Evolutionary conservation across 176 grass and related monocot genomes (phyloP).

Genomic region (Rhynchospora pubera): DNA sequence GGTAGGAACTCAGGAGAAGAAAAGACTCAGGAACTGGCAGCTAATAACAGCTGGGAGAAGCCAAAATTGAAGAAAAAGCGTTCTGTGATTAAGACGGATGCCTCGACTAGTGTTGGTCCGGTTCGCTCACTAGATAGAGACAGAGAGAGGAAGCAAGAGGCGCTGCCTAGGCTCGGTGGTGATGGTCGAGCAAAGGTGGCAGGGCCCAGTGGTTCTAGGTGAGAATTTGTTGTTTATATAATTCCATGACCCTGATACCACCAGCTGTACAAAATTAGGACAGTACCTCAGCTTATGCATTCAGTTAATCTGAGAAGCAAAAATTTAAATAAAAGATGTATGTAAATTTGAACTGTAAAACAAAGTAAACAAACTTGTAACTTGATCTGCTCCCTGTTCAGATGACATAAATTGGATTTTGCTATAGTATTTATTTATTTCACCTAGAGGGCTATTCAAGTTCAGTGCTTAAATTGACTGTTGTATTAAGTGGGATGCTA

Average conservation of each 20-base stretch:
- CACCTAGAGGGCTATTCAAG: background rate
- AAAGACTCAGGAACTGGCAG: slow-evolving; percentile 48
- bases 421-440: background rate
- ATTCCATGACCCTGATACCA: slow-evolving; percentile 9
- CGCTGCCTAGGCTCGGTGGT: slow-evolving; percentile 50
- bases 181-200: slow-evolving; percentile 46
- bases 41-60: slow-evolving; percentile 68
- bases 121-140: slow-evolving; percentile 46
- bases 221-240: slow-evolving; percentile 11
- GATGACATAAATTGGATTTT: background rate
- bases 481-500: background rate
- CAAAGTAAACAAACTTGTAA: slow-evolving; percentile 5
- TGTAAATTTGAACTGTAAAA: background rate
- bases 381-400: slow-evolving; percentile 20
- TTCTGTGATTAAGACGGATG: slow-evolving; percentile 63
- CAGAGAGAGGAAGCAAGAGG: slow-evolving; percentile 55
- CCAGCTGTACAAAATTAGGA: background rate
- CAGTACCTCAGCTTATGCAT: background rate
- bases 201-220: slow-evolving; percentile 61
- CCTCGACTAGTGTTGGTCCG: slow-evolving; percentile 36
- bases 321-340: background rate
- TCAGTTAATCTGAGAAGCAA: background rate
- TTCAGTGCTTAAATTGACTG: slow-evolving; percentile 12
- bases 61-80: slow-evolving; percentile 84
- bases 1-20: slow-evolving; percentile 49